Percentiles rank a stretch among this genome's conserved stretches.
These are phyloP conservation scores for Fraxinus americana DNA, from an alignment of 257 asterid genomes.

Conservation along the genomic window DNA sequence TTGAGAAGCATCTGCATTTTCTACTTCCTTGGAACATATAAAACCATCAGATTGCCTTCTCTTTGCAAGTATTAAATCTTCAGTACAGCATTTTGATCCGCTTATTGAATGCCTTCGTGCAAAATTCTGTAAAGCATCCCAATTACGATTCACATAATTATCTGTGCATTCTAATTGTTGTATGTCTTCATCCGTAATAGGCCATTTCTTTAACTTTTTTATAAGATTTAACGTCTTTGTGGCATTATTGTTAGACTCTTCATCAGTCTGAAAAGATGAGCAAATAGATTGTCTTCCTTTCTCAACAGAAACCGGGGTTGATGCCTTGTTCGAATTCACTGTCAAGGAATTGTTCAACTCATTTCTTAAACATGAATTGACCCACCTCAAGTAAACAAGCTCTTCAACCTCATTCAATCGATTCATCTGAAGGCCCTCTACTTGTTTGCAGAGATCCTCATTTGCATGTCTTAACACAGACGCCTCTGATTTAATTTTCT, in stretches of 20 bases:
- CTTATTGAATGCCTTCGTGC: conserved; percentile 82
- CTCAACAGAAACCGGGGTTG: conserved; percentile 46
- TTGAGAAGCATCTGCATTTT: conserved; percentile 47
- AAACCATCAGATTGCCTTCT: conserved; percentile 85
- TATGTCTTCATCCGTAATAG: conserved; percentile 71
- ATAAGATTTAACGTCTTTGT: conserved; percentile 52
- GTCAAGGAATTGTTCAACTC: conserved; percentile 61
- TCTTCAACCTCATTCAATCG: conserved; percentile 92
- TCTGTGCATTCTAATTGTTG: conserved; percentile 43
- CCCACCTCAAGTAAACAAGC: conserved; percentile 89
- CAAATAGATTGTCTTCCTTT: conserved; percentile 59
- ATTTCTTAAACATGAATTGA: conserved; percentile 78
- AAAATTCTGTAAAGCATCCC: conserved; percentile 50
- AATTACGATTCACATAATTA: conserved; percentile 30
- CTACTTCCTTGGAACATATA: conserved; percentile 62
- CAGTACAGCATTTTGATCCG: conserved; percentile 59
- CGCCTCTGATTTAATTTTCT: conserved; percentile 80
- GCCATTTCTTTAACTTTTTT: conserved; percentile 85
- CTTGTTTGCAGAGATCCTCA: conserved; percentile 85
- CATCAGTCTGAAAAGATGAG: conserved; percentile 56
- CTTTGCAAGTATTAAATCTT: conserved; percentile 53
- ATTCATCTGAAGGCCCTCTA: conserved; percentile 89
- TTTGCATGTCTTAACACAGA: conserved; percentile 70
- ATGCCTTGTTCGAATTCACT: conserved; percentile 36
- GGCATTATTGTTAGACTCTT: conserved; percentile 50